Percentiles rank a stretch among this genome's conserved stretches.
Evolutionary conservation across 441 rosid genomes (phyloP).

Genomic region (Pelargonium australe): DNA sequence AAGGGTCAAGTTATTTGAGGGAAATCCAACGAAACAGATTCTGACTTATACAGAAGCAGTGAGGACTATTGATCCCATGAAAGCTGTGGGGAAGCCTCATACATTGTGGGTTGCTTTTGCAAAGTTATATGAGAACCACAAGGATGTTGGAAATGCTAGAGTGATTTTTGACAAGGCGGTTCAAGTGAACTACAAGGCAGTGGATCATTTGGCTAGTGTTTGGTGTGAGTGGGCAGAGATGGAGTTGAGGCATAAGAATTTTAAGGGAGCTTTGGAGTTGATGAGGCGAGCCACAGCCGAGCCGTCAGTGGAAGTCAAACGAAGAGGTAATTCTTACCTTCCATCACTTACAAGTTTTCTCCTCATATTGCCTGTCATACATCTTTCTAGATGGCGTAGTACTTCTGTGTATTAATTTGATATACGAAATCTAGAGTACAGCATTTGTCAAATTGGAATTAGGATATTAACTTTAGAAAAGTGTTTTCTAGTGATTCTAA

Average conservation of each 20-base stretch:
- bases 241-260: constrained; percentile 79
- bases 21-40: constrained; percentile 75
- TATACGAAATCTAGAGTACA: no score
- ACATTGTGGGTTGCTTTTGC: constrained; percentile 87
- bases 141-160: constrained; percentile 72
- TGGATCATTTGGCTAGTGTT: constrained; percentile 82
- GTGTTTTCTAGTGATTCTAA: no score
- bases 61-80: constrained; percentile 83
- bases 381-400: no score
- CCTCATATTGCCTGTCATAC: not conserved
- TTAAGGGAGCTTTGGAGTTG: constrained; percentile 73
- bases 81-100: constrained; percentile 92
- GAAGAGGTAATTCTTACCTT: constrained; percentile 45
- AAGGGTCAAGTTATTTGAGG: constrained; percentile 77
- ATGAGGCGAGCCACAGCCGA: constrained; percentile 92
- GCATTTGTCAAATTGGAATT: no score
- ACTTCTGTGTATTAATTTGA: not conserved
- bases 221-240: constrained; percentile 99
- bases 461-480: no score
- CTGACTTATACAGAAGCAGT: constrained; percentile 89
- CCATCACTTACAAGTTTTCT: not conserved
- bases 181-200: constrained; percentile 76
- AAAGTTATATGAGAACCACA: constrained; percentile 70
- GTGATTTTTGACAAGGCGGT: constrained; percentile 90
- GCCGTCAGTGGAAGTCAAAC: constrained; percentile 90